Conservation (phyloP, 2,329 filamentous ascomycete species). For the Fusarium phyllophilum region DNA sequence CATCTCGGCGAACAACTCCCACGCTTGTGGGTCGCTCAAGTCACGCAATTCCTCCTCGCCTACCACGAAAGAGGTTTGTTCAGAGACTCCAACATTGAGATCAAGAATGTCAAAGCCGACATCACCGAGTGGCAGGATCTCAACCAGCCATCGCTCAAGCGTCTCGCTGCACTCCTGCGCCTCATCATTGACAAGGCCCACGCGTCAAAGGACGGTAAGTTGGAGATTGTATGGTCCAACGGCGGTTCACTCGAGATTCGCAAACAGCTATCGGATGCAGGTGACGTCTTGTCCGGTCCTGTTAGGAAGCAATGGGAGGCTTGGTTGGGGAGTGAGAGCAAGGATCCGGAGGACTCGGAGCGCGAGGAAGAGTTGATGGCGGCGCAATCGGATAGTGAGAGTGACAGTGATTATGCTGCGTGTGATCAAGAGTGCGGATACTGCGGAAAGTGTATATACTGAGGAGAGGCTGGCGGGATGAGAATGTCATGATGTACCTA, state of each 20-base stretch:
- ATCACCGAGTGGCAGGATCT: constrained; percentile 51
- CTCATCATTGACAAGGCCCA: constrained; percentile 27
- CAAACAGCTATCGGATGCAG: constrained; percentile 35
- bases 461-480: not conserved
- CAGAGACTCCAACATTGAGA: constrained; percentile 44
- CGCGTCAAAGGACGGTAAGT: constrained; percentile 17
- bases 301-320: constrained; percentile 39
- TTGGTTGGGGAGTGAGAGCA: constrained; percentile 33
- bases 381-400: constrained; percentile 21
- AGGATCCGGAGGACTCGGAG: not conserved
- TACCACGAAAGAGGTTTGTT: constrained; percentile 53
- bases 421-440: constrained; percentile 46
- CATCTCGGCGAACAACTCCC: constrained; percentile 51
- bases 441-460: constrained; percentile 41
- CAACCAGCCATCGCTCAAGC: constrained; percentile 45
- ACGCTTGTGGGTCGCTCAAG: constrained; percentile 55
- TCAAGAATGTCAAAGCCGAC: constrained; percentile 46
- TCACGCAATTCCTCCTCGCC: constrained; percentile 54
- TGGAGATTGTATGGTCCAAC: constrained; percentile 39
- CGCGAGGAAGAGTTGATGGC: constrained; percentile 7
- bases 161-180: constrained; percentile 41
- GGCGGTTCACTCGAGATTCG: constrained; percentile 39
- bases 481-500: not conserved
- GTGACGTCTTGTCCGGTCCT: constrained; percentile 36
- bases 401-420: constrained; percentile 35